These are phyloP conservation scores for Macrocystidia cucumis DNA, from an alignment of 1,284 basidiomycete genomes.

Conservation along the genomic window DNA sequence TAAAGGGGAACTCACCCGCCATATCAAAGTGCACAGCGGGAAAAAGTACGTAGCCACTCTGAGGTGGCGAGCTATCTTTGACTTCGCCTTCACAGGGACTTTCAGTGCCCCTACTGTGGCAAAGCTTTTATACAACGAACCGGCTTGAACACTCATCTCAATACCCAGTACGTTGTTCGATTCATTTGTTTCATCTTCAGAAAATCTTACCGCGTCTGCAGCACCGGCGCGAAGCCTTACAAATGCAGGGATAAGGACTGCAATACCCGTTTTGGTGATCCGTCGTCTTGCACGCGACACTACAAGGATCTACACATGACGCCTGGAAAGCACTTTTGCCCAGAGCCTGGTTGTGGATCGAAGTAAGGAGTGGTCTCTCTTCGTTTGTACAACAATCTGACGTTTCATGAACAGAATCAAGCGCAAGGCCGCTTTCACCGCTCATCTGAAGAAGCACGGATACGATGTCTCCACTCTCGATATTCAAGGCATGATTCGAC, in stretches of 20 bases:
- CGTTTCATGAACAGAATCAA: conserved; percentile 39
- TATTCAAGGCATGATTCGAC: too few species aligned
- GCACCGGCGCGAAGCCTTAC: conserved; percentile 44
- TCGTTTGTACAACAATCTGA: conserved; percentile 3
- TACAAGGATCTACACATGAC: conserved; percentile 45
- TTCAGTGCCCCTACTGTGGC: conserved; percentile 37
- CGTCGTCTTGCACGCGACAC: conserved; percentile 56
- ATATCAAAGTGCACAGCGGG: conserved; percentile 35
- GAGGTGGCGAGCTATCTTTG: too few species aligned
- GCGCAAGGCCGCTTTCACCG: conserved; percentile 46
- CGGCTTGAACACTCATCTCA: conserved; percentile 49
- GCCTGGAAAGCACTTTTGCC: conserved; percentile 35
- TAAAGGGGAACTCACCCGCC: conserved; percentile 47
- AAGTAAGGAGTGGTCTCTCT: conserved; percentile 23
- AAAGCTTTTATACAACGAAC: conserved; percentile 47
- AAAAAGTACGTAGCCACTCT: conserved; percentile 34
- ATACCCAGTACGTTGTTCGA: conserved; percentile 48
- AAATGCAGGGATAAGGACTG: conserved; percentile 38
- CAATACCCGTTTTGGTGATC: conserved; percentile 45
- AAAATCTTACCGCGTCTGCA: conserved; percentile 16
- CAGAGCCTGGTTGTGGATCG: conserved; percentile 32
- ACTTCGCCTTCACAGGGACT: too few species aligned
- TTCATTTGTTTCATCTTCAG: conserved; percentile 1
- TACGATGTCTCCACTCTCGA: conserved; percentile 21
- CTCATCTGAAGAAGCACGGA: conserved; percentile 45